Evolutionary conservation across 2,329 filamentous ascomycete genomes (phyloP).

Genomic region (Cordyceps fumosorosea): DNA sequence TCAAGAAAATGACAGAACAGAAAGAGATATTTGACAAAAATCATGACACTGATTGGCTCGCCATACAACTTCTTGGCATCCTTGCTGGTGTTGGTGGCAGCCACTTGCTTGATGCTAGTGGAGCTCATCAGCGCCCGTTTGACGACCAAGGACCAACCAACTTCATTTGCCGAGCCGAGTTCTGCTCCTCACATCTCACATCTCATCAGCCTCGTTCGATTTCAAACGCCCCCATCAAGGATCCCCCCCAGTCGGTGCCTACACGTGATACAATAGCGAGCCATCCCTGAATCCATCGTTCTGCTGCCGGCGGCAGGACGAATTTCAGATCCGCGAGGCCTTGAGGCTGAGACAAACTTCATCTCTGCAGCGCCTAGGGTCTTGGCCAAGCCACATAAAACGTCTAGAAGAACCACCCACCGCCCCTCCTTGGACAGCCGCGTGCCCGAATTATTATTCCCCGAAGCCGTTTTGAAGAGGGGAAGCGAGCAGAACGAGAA

Average conservation of each 20-base stretch:
- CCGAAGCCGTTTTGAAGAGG: no score
- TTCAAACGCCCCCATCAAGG: background rate
- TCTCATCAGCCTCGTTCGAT: background rate
- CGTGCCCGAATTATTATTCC: no score
- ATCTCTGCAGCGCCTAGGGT: background rate
- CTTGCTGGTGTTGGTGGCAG: background rate
- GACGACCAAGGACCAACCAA: no score
- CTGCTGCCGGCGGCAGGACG: background rate
- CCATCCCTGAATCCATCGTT: background rate
- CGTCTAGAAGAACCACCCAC: background rate
- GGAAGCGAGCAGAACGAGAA: background rate
- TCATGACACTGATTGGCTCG: background rate
- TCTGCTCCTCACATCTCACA: no score
- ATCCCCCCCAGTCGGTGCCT: background rate
- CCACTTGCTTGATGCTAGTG: background rate
- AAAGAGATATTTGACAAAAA: background rate
- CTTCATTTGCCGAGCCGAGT: no score
- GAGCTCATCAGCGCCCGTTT: background rate
- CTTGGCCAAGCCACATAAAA: background rate
- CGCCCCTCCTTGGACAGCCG: background rate
- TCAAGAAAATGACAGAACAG: background rate
- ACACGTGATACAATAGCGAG: no score
- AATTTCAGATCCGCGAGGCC: background rate
- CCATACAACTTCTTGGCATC: background rate
- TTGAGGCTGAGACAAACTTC: conserved; percentile 5